Conservation (phyloP, 139 green algal species). For the Tetraselmis striata region DNA sequence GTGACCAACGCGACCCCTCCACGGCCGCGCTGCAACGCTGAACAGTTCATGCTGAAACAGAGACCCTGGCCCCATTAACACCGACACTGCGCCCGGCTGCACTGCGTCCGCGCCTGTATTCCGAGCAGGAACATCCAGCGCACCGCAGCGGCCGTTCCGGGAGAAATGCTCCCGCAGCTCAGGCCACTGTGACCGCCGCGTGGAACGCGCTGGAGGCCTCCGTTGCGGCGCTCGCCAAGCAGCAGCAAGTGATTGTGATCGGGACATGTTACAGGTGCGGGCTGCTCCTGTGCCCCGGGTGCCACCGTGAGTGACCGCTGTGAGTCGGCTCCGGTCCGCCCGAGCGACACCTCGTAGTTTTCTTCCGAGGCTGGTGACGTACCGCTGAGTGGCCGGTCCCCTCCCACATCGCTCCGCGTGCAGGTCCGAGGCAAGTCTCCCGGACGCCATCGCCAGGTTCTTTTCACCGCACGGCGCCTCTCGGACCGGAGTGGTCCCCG, state of each 20-base stretch:
- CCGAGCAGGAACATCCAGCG: not conserved
- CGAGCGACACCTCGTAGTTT: too few relatives aligned
- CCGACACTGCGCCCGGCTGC: not conserved
- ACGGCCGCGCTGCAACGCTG: too few relatives aligned
- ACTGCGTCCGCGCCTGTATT: not conserved
- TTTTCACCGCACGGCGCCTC: not conserved
- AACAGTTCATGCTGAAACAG: too few relatives aligned
- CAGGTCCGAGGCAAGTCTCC: not conserved
- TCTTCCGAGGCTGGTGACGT: not conserved
- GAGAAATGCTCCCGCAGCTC: too few relatives aligned
- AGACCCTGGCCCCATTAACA: not conserved
- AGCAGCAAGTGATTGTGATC: not conserved
- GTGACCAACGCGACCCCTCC: too few relatives aligned
- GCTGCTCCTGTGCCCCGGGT: not conserved
- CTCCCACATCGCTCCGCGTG: not conserved
- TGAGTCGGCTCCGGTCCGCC: not conserved
- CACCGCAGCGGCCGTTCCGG: too few relatives aligned
- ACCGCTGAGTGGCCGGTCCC: not conserved
- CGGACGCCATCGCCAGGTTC: not conserved
- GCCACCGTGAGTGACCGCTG: not conserved
- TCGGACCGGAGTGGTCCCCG: not conserved
- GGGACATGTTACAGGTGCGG: not conserved
- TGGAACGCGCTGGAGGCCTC: not conserved
- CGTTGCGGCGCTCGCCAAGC: not conserved
- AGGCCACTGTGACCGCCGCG: not conserved